Evolutionary conservation across 2,329 filamentous ascomycete genomes (phyloP), one percentile per base, ranked within the genome.

Genomic region (Aureobasidium sp.): DNA sequence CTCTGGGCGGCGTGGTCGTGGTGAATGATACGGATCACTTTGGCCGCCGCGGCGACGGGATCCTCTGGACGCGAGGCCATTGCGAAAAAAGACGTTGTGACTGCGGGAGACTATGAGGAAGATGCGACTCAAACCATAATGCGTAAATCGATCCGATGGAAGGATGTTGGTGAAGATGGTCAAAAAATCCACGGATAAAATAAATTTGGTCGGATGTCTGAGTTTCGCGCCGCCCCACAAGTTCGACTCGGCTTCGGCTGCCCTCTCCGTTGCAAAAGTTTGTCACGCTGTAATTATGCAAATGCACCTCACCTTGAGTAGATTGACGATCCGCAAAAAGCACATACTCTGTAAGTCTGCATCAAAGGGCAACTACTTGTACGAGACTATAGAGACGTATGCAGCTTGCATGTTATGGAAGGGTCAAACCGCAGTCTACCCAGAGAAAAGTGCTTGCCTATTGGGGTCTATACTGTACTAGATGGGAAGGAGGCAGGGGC

Each of bases 21-120:
- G 33, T 53, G 48, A 14, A 61, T 45, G 17, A 61, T 53, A 24
- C 40, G 48, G n/a, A 61, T 61, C 15, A 53, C 60, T 48, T 61
- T 53, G 31, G 60, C 60, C 31, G 60, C 60, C 2, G 48, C 29
- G 9, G 35, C 45, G 35, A 60, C 45, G 6, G 44, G 17, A 31
- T 60, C 45, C 45, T 39, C 11, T 5, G 40, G 37, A 29, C 42
- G 42, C 15, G 35, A 49, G 8, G 57, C 44, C 57, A 60, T 60
- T 11, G 31, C n/a, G 57, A 50, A 9, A n/a, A 44, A 14, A 15
- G 22, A 59, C n/a, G 40, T 37, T 4, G 12, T 9, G 7, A 39
- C 22, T 44, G 17, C 24, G n/a, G 14, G 29, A 22, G 29, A 9
- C 17, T 14, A 5, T 29, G 14, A 31, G 17, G 11, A 11, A n/a